Base-by-base conservation (phyloP, 1,139 yeast genomes). In the Candida sojae region DNA sequence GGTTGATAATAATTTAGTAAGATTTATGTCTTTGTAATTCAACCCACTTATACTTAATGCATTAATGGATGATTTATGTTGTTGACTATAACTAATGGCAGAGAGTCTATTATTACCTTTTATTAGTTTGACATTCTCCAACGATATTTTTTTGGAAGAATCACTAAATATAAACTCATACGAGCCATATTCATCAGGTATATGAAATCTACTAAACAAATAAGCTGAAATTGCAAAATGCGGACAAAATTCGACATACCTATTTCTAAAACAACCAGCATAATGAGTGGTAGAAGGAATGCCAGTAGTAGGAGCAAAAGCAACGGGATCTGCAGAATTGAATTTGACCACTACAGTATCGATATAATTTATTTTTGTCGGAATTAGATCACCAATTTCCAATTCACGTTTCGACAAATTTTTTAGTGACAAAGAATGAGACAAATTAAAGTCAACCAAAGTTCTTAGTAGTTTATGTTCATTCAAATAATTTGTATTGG, bases 161-260 rank as follows among this genome's bases (percentile, higher is more conserved):
- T 55, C 55, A 6, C 51, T 47, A 12, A 49, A 47, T 4, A 48
- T 53, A 35, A 63, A 56, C 44, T 64, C 69, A 23, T 59, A 48
- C 4, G 64, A 57, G 10, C 68, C 70, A 47, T 63, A 61, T 31
- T 60, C 62, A 50, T 67, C 70, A 2, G 67, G 63, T 9, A 68
- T 55, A 47, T 70, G 74, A 43, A 67, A 64, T 34, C 73, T 44
- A 36, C 60, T 53, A 43, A 69, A 70, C 26, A 70, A 57, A 47
- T 69, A 70, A 11, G 64, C 57, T 1, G 70, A 60, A 5, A 70
- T 48, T 1, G 70, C 63, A 10, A 66, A 55, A 46, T 64, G 70
- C 9, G 70, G 67, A 52, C 75, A 70, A 41, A 59, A 55, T 52
- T 68, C 70, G 29, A 68, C 58, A 48, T 58, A 54, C 46, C 54